Evolutionary conservation across 805 yeast species (phyloP).

Genomic region (Isabelozyma heimii): DNA sequence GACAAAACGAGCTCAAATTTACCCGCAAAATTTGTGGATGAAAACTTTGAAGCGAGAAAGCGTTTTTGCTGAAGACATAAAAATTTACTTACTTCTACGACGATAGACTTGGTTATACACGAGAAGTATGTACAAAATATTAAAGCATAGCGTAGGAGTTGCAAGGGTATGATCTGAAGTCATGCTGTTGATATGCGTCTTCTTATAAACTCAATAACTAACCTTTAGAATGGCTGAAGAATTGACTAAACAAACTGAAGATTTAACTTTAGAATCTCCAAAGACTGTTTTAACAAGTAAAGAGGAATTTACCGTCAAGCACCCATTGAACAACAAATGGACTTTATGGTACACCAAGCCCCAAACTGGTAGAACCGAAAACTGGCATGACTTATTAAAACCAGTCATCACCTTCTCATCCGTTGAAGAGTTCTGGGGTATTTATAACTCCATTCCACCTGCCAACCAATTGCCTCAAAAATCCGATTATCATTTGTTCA

Average conservation of each 20-base stretch:
- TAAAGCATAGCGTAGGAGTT: no score
- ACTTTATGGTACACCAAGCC: constrained; percentile 98
- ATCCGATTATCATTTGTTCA: constrained; percentile 93
- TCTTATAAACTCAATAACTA: neutral
- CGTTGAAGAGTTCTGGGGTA: constrained; percentile 99
- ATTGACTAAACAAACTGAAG: constrained; percentile 43
- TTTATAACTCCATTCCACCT: constrained; percentile 87
- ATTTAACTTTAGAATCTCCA: constrained; percentile 35
- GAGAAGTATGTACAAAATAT: neutral
- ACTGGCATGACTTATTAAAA: constrained; percentile 90
- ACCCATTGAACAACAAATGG: constrained; percentile 90
- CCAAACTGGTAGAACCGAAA: constrained; percentile 68
- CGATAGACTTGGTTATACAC: neutral
- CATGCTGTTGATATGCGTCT: neutral
- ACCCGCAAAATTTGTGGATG: neutral
- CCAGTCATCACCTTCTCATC: constrained; percentile 88
- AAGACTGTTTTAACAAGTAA: constrained; percentile 57
- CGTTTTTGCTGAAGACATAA: neutral
- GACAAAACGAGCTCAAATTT: neutral
- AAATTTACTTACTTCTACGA: neutral
- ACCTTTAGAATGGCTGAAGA: constrained; percentile 40
- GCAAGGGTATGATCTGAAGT: no score
- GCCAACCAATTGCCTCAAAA: constrained; percentile 87
- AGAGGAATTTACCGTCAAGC: constrained; percentile 72
- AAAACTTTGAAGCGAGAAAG: neutral